A percentile compares a stretch with the other conserved stretches of the same genome.
These are phyloP conservation scores for Cercospora berteroae DNA, from an alignment of 2,329 filamentous ascomycete genomes.

Conservation along the genomic window DNA sequence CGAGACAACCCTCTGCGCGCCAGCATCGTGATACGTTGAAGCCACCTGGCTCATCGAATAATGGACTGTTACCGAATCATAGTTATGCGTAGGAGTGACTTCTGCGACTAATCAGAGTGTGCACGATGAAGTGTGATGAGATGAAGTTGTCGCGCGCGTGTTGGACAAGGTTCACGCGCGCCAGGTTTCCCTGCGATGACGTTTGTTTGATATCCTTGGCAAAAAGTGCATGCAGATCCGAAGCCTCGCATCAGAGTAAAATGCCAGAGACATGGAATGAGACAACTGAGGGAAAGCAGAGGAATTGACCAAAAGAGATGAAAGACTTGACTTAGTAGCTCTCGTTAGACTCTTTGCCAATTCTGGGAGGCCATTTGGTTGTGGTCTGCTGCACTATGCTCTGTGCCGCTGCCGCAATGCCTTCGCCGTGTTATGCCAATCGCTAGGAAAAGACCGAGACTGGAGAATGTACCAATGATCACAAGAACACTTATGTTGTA, in stretches of 20 bases:
- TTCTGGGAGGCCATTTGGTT: not conserved
- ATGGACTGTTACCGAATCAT: not conserved
- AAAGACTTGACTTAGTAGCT: not conserved
- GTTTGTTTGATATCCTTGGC: conserved; percentile 2
- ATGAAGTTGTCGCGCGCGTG: not conserved
- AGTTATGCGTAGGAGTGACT: not conserved
- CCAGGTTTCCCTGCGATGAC: conserved; percentile 3
- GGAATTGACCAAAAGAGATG: not conserved
- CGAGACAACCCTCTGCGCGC: not conserved
- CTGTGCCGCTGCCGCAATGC: not conserved
- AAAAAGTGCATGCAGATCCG: not conserved
- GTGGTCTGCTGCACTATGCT: not conserved
- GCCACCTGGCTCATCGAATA: not conserved
- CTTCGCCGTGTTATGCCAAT: not conserved
- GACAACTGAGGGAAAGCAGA: not conserved
- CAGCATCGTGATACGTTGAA: not conserved
- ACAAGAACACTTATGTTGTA: not conserved
- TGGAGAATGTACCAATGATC: not conserved
- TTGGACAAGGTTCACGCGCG: conserved; percentile 2
- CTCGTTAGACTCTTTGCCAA: not conserved
- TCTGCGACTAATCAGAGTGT: not conserved
- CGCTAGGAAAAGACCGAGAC: not conserved
- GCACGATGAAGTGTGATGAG: not conserved
- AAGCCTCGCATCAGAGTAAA: not conserved
- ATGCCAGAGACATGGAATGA: no score